These are phyloP conservation scores for Priceomyces carsonii DNA, from an alignment of 805 yeast genomes.

Conservation along the genomic window DNA sequence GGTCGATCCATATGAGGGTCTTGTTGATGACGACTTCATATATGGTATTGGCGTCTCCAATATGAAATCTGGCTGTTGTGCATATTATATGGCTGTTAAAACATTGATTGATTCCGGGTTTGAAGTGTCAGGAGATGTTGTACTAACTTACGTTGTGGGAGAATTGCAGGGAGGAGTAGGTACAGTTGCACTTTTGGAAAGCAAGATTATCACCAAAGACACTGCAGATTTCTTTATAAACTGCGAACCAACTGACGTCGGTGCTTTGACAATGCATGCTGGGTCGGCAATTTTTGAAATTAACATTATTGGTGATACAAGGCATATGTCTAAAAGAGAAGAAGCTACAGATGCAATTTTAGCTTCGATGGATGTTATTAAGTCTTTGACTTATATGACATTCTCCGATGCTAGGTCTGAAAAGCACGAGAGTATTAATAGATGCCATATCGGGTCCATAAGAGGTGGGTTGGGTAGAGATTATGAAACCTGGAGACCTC, in stretches of 20 bases:
- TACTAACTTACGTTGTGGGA: too few relatives aligned
- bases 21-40: slow-evolving; percentile 21
- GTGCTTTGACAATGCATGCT: slow-evolving; percentile 28
- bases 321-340: slow-evolving; percentile 31
- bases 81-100: slow-evolving; percentile 31
- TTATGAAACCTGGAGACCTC: slow-evolving; percentile 30
- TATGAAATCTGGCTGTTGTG: slow-evolving; percentile 32
- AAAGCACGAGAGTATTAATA: slow-evolving; percentile 22
- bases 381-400: slow-evolving; percentile 21
- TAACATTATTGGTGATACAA: slow-evolving; percentile 27
- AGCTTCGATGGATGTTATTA: slow-evolving; percentile 27
- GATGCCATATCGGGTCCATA: slow-evolving; percentile 30
- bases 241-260: slow-evolving; percentile 30
- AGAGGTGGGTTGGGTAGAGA: slow-evolving; percentile 27
- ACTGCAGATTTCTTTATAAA: slow-evolving; percentile 27
- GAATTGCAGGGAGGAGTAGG: slow-evolving; percentile 35
- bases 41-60: slow-evolving; percentile 32
- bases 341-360: slow-evolving; percentile 30
- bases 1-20: slow-evolving; percentile 28
- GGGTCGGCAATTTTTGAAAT: slow-evolving; percentile 27
- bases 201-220: slow-evolving; percentile 18
- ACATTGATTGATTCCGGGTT: too few relatives aligned
- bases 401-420: slow-evolving; percentile 20
- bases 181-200: slow-evolving; percentile 24
- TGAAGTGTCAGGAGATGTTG: too few relatives aligned